These are phyloP conservation scores for Hydnum rufescens DNA, from an alignment of 768 basidiomycete genomes.

Conservation along the genomic window DNA sequence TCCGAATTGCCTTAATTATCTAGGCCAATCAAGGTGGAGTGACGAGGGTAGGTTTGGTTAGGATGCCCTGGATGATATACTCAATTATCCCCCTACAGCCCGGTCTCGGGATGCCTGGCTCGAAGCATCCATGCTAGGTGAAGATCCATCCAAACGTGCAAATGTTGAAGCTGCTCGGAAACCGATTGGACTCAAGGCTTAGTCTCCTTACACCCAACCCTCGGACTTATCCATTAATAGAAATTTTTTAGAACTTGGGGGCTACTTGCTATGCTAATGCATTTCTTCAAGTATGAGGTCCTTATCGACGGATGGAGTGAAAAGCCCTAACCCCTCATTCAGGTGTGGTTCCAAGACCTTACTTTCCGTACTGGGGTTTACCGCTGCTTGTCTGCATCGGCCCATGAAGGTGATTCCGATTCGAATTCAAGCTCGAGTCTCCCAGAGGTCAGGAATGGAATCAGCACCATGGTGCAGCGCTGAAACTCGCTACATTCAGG, in stretches of 20 bases:
- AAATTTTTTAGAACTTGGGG: slow-evolving; percentile 65
- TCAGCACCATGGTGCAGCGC: too few relatives aligned
- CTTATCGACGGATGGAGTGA: background rate
- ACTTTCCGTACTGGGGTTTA: slow-evolving; percentile 53
- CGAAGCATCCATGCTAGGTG: slow-evolving; percentile 31
- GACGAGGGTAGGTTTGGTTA: slow-evolving; percentile 32
- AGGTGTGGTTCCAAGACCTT: slow-evolving; percentile 42
- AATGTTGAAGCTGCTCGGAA: slow-evolving; percentile 29
- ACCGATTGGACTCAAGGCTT: slow-evolving; percentile 63
- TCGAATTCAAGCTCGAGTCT: too few relatives aligned
- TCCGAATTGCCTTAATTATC: slow-evolving; percentile 71
- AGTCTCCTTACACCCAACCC: too few relatives aligned
- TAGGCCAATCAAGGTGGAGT: slow-evolving; percentile 73
- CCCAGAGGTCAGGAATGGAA: too few relatives aligned
- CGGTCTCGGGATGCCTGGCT: slow-evolving; percentile 31
- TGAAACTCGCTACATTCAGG: too few relatives aligned
- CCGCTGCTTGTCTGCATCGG: slow-evolving; percentile 39
- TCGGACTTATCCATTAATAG: too few relatives aligned
- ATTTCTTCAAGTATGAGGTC: slow-evolving; percentile 51
- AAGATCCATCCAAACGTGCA: slow-evolving; percentile 27
- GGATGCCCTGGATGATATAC: too few relatives aligned
- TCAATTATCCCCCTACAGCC: too few relatives aligned
- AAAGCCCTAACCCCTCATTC: slow-evolving; percentile 42
- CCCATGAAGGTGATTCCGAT: background rate
- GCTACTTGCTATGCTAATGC: slow-evolving; percentile 97